These are phyloP conservation scores for Marasmius sp. DNA, from an alignment of 1,284 basidiomycete genomes.

Conservation along the genomic window DNA sequence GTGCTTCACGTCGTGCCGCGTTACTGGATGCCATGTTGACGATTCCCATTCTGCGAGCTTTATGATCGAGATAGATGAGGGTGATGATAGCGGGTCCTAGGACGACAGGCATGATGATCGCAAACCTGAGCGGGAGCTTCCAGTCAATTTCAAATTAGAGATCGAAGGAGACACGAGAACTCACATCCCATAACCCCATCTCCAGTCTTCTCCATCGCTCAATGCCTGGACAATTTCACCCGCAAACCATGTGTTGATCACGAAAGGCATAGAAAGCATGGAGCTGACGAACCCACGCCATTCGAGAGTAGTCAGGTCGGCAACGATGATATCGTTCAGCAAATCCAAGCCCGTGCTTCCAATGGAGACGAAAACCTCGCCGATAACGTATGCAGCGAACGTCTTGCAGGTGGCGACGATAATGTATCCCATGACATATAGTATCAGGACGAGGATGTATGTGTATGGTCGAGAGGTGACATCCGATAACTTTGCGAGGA, in stretches of 20 bases:
- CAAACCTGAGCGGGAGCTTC: slow-evolving; percentile 12
- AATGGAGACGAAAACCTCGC: slow-evolving; percentile 21
- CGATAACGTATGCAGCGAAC: slow-evolving; percentile 19
- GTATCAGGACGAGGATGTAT: slow-evolving; percentile 18
- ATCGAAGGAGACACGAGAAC: background rate
- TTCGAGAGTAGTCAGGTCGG: slow-evolving; percentile 23
- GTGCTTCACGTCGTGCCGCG: slow-evolving; percentile 13
- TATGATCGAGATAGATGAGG: slow-evolving; percentile 12
- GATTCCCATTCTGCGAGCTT: slow-evolving; percentile 13
- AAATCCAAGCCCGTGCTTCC: slow-evolving; percentile 23
- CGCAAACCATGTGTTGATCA: slow-evolving; percentile 19
- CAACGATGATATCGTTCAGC: slow-evolving; percentile 24
- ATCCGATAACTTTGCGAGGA: slow-evolving; percentile 26
- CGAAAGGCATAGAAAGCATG: slow-evolving; percentile 16
- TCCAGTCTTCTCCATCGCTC: slow-evolving; percentile 17
- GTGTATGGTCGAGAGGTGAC: slow-evolving; percentile 15
- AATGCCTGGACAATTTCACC: slow-evolving; percentile 14
- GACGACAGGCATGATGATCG: slow-evolving; percentile 20
- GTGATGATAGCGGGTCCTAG: slow-evolving; percentile 17
- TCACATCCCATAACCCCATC: slow-evolving; percentile 27
- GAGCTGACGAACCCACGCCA: slow-evolving; percentile 24
- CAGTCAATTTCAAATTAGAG: background rate
- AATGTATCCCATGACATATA: slow-evolving; percentile 25
- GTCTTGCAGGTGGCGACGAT: slow-evolving; percentile 20
- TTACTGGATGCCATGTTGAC: slow-evolving; percentile 17